Evolutionary conservation across 352 stramenopile species (phyloP), one percentile per base, ranked within the genome.

Genomic region (Phytophthora idaei): DNA sequence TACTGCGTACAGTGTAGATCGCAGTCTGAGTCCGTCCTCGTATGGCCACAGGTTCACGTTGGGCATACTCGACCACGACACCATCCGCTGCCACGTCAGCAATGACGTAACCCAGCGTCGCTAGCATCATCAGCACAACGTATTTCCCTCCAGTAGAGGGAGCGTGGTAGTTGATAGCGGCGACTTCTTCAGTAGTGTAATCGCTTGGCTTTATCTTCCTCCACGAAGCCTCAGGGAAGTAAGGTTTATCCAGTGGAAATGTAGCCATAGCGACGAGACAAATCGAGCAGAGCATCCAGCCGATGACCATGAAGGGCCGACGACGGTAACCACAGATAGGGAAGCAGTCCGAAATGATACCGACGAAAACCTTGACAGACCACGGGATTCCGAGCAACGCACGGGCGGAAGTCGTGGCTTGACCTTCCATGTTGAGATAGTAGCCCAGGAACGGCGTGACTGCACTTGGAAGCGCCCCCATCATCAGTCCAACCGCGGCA

Each of bases 361-460:
- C 84, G 36, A 83, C 83, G 51, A 92, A 82, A 45, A 90, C 76
- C 42, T 90, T 89, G 60, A 85, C 54, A 0, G 78, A 89, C 84
- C 84, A 92, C 12, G 81, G 78, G 7, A 90, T 69, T 5, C 63
- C 62, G 5, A 92, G 64, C 17, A 92, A 63, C 10, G 78, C 76
- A 4, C 80, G 71, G 9, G 82, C 82, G 21, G 83, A 89, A 11
- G 82, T 66, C 7, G 78, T 87, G 27, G 76, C 66, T 70, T 84
- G 80, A 3, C 83, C 83, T 66, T 90, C 80, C 72, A 90, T 82
- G 55, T 87, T 80, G 8, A 92, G 51, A 45, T 92, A 93, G 67
- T 89, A 87, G 27, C 86, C 74, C 12, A 93, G 61, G 34, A 77
- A 74, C 25, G 69, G 57, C 74, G 78, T 61, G 73, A 89, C 62